Percentiles rank a stretch among this genome's conserved stretches.
Evolutionary conservation across 108 stramenopile species (phyloP).

Genomic region (Cyclotella cryptica): DNA sequence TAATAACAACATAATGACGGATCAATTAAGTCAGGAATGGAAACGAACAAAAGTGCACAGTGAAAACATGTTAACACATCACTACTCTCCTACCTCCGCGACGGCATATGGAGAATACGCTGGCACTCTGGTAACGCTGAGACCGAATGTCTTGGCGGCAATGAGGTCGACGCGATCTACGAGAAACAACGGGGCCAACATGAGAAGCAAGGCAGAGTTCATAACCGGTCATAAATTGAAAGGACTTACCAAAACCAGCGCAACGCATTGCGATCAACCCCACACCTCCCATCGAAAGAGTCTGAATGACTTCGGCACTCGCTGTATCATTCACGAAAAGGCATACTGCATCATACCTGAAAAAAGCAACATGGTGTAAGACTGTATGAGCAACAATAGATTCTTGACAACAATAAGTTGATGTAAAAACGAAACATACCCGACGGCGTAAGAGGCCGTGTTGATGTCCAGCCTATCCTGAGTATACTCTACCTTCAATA

Average conservation of each 20-base stretch:
- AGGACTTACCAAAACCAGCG: slow-evolving; percentile 68
- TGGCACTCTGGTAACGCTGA: slow-evolving; percentile 79
- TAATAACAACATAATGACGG: slow-evolving; percentile 2
- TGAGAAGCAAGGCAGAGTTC: neutral
- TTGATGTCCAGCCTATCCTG: slow-evolving; percentile 57
- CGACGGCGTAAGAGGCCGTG: slow-evolving; percentile 58
- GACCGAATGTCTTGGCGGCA: slow-evolving; percentile 67
- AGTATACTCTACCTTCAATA: slow-evolving; percentile 68
- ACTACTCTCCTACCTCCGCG: slow-evolving; percentile 39
- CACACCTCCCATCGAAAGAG: slow-evolving; percentile 67
- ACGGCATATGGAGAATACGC: slow-evolving; percentile 88
- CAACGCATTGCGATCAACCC: slow-evolving; percentile 73
- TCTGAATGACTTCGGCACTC: slow-evolving; percentile 54
- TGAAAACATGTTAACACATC: neutral
- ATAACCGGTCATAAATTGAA: no score
- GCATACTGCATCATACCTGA: slow-evolving; percentile 70
- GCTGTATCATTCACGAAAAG: slow-evolving; percentile 86
- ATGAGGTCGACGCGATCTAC: slow-evolving; percentile 66
- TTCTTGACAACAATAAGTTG: neutral
- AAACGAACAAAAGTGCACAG: neutral
- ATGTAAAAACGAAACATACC: slow-evolving; percentile 15
- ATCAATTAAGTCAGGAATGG: neutral
- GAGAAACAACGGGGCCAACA: no score
- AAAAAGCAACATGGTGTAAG: neutral
- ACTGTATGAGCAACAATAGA: no score